phyloP scores from a whole-genome alignment of 768 basidiomycete genomes.

The Russula dissimulans region DNA sequence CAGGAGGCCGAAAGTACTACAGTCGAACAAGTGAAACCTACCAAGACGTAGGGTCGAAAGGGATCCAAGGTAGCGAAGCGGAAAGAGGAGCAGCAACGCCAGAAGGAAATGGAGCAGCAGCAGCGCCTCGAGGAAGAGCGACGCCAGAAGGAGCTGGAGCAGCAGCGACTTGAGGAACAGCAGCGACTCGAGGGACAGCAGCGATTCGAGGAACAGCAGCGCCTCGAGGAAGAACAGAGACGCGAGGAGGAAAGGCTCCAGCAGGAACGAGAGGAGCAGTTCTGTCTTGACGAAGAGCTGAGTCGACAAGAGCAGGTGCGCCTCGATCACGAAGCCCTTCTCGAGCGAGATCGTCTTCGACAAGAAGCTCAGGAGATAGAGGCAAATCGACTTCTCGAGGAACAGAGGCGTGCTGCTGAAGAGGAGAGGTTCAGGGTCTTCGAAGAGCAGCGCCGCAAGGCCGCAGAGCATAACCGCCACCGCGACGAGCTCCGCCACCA shows the following conservation, averaged over 20 bases:
- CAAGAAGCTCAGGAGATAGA: slow-evolving; percentile 5
- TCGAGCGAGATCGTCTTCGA: slow-evolving; percentile 4
- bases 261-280: slow-evolving; percentile 13
- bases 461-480: slow-evolving; percentile 24
- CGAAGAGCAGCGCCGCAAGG: slow-evolving; percentile 28
- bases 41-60: slow-evolving; percentile 3
- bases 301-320: slow-evolving; percentile 15
- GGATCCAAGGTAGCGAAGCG: slow-evolving; percentile 12
- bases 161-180: slow-evolving; percentile 5
- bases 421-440: slow-evolving; percentile 23
- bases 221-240: slow-evolving; percentile 21
- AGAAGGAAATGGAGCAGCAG: slow-evolving; percentile 5
- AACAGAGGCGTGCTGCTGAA: slow-evolving; percentile 4
- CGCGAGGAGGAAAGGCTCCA: slow-evolving; percentile 12
- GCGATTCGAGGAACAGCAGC: slow-evolving; percentile 26
- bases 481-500: slow-evolving; percentile 22
- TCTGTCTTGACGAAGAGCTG: slow-evolving; percentile 12
- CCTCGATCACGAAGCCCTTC: slow-evolving; percentile 1
- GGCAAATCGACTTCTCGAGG: slow-evolving; percentile 10
- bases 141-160: slow-evolving; percentile 1
- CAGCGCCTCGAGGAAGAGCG: slow-evolving; percentile 11
- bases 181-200: slow-evolving; percentile 25
- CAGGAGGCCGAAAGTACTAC: not conserved
- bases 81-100: slow-evolving; percentile 18
- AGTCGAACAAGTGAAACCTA: slow-evolving; percentile 4